Conservation (phyloP, 768 basidiomycete species). For the Cystoderma amianthinum region DNA sequence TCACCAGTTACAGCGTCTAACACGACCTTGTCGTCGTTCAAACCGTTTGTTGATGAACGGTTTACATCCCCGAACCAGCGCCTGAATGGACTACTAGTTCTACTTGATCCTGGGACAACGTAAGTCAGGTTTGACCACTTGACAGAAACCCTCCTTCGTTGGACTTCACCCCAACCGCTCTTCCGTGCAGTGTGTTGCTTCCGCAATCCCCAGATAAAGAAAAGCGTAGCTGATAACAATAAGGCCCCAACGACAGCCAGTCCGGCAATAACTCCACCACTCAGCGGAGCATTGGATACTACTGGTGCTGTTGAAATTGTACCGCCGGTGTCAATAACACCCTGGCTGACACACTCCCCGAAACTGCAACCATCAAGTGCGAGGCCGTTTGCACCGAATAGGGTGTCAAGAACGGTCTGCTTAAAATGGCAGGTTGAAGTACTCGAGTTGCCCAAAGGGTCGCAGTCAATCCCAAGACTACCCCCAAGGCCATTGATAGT, state of each 20-base stretch:
- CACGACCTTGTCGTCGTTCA: slow-evolving; percentile 52
- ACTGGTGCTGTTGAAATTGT: slow-evolving; percentile 24
- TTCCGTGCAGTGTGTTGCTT: slow-evolving; percentile 57
- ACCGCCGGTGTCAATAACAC: slow-evolving; percentile 56
- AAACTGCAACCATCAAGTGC: slow-evolving; percentile 66
- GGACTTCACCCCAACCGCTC: slow-evolving; percentile 25
- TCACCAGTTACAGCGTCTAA: slow-evolving; percentile 64
- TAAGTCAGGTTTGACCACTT: slow-evolving; percentile 70
- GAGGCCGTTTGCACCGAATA: slow-evolving; percentile 78
- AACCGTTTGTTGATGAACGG: slow-evolving; percentile 6
- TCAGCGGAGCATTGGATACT: slow-evolving; percentile 35
- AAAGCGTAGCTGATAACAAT: slow-evolving; percentile 44
- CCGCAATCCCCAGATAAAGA: slow-evolving; percentile 58
- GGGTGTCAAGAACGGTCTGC: slow-evolving; percentile 51
- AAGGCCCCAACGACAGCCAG: slow-evolving; percentile 77
- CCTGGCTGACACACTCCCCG: slow-evolving; percentile 86
- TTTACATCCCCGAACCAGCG: slow-evolving; percentile 8
- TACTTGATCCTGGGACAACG: slow-evolving; percentile 32
- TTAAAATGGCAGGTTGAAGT: slow-evolving; percentile 68
- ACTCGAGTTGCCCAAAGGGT: slow-evolving; percentile 26
- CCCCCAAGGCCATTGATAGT: slow-evolving; percentile 65
- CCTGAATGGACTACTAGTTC: slow-evolving; percentile 7
- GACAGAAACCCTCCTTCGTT: slow-evolving; percentile 50
- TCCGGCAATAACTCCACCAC: slow-evolving; percentile 86
- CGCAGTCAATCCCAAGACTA: slow-evolving; percentile 63